phyloP scores from a whole-genome alignment of 2,329 filamentous ascomycete species.

The Dactylellina cionopaga region DNA sequence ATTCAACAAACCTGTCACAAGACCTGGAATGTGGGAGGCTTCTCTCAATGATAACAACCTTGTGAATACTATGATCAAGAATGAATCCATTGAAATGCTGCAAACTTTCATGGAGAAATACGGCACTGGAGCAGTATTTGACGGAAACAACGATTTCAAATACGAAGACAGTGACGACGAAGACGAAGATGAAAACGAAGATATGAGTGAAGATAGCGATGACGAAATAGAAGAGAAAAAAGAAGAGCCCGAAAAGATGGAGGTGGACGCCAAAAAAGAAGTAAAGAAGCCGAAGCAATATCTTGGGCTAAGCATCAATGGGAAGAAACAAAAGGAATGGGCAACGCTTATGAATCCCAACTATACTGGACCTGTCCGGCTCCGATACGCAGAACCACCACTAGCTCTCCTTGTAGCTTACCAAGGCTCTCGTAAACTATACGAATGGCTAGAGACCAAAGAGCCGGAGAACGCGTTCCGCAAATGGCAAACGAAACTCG shows the following conservation, averaged over 20 bases:
- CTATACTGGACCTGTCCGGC: slow-evolving; percentile 61
- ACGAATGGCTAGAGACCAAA: slow-evolving; percentile 79
- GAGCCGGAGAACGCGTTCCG: slow-evolving; percentile 69
- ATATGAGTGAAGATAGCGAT: slow-evolving; percentile 40
- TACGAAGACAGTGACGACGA: slow-evolving; percentile 8
- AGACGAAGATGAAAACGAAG: slow-evolving; percentile 5
- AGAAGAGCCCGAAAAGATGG: slow-evolving; percentile 29
- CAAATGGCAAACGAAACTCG: not conserved
- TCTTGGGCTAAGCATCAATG: slow-evolving; percentile 78
- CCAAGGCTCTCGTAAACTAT: slow-evolving; percentile 58
- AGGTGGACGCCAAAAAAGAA: slow-evolving; percentile 27
- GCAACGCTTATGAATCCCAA: slow-evolving; percentile 69
- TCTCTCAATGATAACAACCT: slow-evolving; percentile 55
- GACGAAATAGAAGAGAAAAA: slow-evolving; percentile 38
- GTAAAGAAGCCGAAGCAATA: slow-evolving; percentile 71
- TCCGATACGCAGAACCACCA: slow-evolving; percentile 66
- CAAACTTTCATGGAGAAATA: slow-evolving; percentile 53
- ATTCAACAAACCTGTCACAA: slow-evolving; percentile 58
- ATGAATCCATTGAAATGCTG: slow-evolving; percentile 51
- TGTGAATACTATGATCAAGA: slow-evolving; percentile 25
- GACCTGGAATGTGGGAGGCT: slow-evolving; percentile 63
- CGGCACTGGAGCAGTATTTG: slow-evolving; percentile 42
- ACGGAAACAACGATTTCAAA: slow-evolving; percentile 16
- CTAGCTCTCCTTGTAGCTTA: slow-evolving; percentile 12
- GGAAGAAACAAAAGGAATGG: slow-evolving; percentile 79